Conservation (phyloP, 805 yeast genomes). For the Candida pseudofarinosa region DNA sequence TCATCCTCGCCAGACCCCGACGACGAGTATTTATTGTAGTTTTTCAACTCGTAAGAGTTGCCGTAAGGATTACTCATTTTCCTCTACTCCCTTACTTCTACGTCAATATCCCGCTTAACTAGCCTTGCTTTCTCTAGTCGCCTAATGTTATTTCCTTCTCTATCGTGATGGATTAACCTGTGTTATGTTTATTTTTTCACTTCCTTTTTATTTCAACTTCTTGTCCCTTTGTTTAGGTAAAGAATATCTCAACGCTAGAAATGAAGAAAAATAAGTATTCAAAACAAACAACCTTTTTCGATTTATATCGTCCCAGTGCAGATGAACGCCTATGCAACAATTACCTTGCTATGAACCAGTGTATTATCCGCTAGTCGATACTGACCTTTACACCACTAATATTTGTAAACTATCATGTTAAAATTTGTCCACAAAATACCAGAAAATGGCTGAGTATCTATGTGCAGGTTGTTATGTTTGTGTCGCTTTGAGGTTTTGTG, state of each 20-base stretch:
- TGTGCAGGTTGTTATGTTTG: slow-evolving; percentile 1
- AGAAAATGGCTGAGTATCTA: slow-evolving; percentile 2
- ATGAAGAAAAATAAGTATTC: not conserved
- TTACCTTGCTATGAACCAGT: not conserved
- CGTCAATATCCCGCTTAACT: too few relatives aligned
- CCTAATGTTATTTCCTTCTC: too few relatives aligned
- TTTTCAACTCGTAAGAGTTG: slow-evolving; percentile 25
- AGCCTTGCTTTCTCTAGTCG: too few relatives aligned
- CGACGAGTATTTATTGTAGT: slow-evolving; percentile 20
- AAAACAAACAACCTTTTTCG: not conserved
- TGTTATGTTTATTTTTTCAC: not conserved
- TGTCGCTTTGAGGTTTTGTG: not conserved
- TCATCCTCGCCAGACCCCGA: slow-evolving; percentile 29
- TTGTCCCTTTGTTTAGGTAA: not conserved
- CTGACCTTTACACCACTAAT: not conserved
- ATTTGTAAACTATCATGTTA: not conserved
- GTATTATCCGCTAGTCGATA: not conserved
- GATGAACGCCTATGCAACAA: not conserved
- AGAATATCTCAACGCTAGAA: not conserved
- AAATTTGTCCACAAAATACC: slow-evolving; percentile 1
- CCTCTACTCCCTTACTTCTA: too few relatives aligned
- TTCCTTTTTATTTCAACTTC: not conserved
- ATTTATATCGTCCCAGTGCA: not conserved
- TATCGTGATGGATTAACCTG: too few relatives aligned
- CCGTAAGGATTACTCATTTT: slow-evolving; percentile 35